Conservation (phyloP, 1,284 basidiomycete genomes). For the Cystobasidium pallidum region DNA sequence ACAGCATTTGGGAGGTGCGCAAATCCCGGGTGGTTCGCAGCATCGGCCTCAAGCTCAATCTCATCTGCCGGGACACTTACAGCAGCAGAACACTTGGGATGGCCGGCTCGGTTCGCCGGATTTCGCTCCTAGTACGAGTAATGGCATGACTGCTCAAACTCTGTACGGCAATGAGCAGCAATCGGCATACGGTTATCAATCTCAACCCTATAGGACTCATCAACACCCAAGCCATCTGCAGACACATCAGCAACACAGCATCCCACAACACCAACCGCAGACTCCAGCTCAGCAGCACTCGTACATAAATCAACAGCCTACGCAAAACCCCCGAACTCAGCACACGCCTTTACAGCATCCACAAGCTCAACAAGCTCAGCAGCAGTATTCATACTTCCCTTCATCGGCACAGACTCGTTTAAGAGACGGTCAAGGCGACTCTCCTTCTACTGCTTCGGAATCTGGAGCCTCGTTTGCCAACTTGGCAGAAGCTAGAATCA, state of each 20-base stretch:
- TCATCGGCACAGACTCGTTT: neutral
- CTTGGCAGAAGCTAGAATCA: constrained; percentile 24
- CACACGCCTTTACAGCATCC: constrained; percentile 36
- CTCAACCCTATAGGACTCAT: neutral
- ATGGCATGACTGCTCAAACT: neutral
- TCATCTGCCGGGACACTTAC: neutral
- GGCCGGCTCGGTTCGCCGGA: neutral
- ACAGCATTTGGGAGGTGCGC: neutral
- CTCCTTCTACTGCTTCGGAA: constrained; percentile 24
- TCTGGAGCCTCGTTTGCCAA: constrained; percentile 14
- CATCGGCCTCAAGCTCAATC: constrained; percentile 4
- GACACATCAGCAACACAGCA: constrained; percentile 46
- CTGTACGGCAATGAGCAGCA: neutral
- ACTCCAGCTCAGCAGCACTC: constrained; percentile 17
- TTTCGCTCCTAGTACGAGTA: neutral
- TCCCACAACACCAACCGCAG: constrained; percentile 34
- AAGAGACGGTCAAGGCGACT: constrained; percentile 1
- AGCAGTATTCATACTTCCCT: constrained; percentile 21
- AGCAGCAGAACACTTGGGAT: constrained; percentile 14
- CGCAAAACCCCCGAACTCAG: constrained; percentile 42
- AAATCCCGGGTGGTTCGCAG: neutral
- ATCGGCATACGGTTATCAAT: neutral
- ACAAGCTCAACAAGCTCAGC: constrained; percentile 16
- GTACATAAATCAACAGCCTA: neutral
- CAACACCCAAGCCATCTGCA: constrained; percentile 21